Evolutionary conservation across 2,329 filamentous ascomycete species (phyloP).

Genomic region (Pyrenochaeta sp.): DNA sequence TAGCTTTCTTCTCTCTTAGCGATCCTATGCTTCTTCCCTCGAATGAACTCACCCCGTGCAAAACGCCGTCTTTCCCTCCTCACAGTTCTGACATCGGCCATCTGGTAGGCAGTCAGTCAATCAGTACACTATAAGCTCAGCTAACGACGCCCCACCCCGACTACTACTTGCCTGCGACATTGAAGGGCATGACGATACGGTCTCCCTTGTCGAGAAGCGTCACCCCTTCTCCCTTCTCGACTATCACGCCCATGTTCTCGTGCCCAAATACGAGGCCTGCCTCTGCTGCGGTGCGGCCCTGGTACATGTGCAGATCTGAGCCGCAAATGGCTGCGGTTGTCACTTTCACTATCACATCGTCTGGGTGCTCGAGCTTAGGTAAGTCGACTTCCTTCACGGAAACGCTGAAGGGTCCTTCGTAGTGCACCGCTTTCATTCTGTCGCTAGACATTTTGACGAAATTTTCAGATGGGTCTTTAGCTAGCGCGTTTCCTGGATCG

Average conservation of each 20-base stretch:
- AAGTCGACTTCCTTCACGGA: slow-evolving; percentile 67
- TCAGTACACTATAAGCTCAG: not conserved
- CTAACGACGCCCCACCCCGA: slow-evolving; percentile 41
- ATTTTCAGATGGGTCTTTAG: no score
- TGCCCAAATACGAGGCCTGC: slow-evolving; percentile 69
- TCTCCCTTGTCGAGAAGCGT: slow-evolving; percentile 70
- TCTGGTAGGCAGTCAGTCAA: not conserved
- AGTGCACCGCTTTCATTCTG: slow-evolving; percentile 70
- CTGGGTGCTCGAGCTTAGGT: slow-evolving; percentile 69
- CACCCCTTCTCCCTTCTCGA: slow-evolving; percentile 65
- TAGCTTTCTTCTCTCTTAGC: not conserved
- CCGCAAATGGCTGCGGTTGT: slow-evolving; percentile 70
- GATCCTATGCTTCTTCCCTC: no score
- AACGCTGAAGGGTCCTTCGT: slow-evolving; percentile 69
- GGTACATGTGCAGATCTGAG: slow-evolving; percentile 67
- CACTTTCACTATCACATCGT: slow-evolving; percentile 71
- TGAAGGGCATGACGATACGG: slow-evolving; percentile 71
- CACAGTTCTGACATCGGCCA: slow-evolving; percentile 65
- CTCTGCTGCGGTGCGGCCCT: slow-evolving; percentile 70
- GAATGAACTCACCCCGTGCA: slow-evolving; percentile 61
- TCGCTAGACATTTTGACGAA: slow-evolving; percentile 17
- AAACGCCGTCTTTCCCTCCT: slow-evolving; percentile 70
- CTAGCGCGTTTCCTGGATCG: no score
- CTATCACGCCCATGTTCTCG: slow-evolving; percentile 68
- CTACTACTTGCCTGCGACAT: slow-evolving; percentile 62